Base-by-base conservation (phyloP, 768 basidiomycete genomes). In the Lentinula sp. region DNA sequence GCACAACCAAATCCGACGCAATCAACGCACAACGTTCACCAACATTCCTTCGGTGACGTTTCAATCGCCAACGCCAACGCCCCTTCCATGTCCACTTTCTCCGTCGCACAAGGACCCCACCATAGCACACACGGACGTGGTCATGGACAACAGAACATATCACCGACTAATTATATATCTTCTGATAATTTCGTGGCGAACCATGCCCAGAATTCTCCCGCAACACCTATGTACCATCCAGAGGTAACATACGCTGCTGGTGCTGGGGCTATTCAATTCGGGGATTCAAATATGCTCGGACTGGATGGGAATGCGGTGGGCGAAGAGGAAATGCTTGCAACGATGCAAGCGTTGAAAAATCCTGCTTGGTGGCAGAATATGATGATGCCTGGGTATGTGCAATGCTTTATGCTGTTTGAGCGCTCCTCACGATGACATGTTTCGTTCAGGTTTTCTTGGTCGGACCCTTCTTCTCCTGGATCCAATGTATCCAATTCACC, bases 331-430 rank as follows among this genome's bases (percentile, higher is more conserved):
- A 80, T 84, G 71, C 76, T 89, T 63, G 90, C 88, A 0, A 82
- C 88, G 18, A 87, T 92, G 85, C 81, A 84, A 54, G 84, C 84
- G 33, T 76, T 93, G 60, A 85, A 87, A 63, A 88, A 86, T 54
- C 85, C 85, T 2, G 79, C 74, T 7, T 92, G 85, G 82, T 91
- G 88, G 89, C 73, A 80, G 48, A 88, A 82, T 53, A 87, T 90
- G 85, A 88, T 91, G 89, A 89, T 92, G 87, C 90, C 90, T 41
- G 90, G 90, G 86, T 88, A 69, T 50, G 73, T 57, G 6, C 51
- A 43, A 37, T n/a, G 20, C 9, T 55, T 33, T n/a, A 37, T n/a
- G 20, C 9, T 55, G 23, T n/a, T 46, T 10, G 55, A 60, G 23
- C 57, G 61, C 23, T 61, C 64, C 8, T 63, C 60, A 59, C 57